A percentile compares a stretch with the other conserved stretches of the same genome.
Evolutionary conservation across 345 rosid species (phyloP).

Genomic region (Sonneratia alba): DNA sequence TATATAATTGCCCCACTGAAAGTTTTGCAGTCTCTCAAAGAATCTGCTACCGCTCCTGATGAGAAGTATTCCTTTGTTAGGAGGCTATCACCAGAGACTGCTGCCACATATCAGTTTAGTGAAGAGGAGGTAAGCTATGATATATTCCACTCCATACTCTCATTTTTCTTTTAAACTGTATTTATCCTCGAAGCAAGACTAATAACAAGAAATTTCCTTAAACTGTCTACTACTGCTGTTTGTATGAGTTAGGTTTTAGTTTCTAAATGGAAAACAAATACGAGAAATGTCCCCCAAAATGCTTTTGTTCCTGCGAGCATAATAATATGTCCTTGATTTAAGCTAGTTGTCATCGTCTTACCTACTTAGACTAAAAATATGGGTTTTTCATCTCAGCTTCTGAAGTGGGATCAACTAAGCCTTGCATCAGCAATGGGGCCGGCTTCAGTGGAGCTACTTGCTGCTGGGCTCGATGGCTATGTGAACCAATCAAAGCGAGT

Average conservation of each 20-base stretch:
- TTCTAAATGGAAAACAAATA: not conserved
- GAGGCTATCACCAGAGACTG: constrained; percentile 63
- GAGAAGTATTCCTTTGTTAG: constrained; percentile 70
- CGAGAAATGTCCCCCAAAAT: not conserved
- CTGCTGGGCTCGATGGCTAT: constrained; percentile 71
- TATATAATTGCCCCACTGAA: constrained; percentile 88
- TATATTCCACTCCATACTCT: not conserved
- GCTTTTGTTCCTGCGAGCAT: not conserved
- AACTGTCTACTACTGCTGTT: not conserved
- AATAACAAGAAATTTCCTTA: too few species aligned
- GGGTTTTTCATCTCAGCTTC: constrained; percentile 27
- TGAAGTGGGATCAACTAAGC: constrained; percentile 77
- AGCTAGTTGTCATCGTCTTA: not conserved
- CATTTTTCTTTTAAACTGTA: too few species aligned
- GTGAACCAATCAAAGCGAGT: constrained; percentile 61
- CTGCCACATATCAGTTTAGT: constrained; percentile 60
- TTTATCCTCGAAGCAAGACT: too few species aligned
- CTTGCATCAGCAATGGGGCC: constrained; percentile 87
- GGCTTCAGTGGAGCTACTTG: constrained; percentile 78
- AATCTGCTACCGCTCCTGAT: constrained; percentile 50
- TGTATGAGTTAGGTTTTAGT: not conserved
- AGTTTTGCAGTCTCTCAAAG: constrained; percentile 80
- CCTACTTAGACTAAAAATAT: not conserved
- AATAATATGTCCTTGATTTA: not conserved
- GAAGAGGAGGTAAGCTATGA: constrained; percentile 60